Evolutionary conservation across 225 moss, liverwort and hornwort species (phyloP), one percentile per base, ranked within the genome.

Genomic region (Climacium dendroides): DNA sequence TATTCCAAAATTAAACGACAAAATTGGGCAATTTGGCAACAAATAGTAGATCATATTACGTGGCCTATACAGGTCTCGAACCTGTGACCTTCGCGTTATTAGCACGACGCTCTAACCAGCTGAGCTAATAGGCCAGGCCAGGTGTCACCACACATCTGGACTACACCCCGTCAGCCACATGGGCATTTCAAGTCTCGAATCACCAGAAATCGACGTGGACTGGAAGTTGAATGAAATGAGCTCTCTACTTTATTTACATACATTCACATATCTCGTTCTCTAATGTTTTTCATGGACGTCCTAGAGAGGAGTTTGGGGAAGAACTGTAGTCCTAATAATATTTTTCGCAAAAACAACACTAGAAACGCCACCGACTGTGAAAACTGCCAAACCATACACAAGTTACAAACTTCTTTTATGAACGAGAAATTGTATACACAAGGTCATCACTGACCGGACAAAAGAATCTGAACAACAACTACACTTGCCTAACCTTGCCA

Each of bases 391-490:
- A 39, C 45, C 78, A 72, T 84, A 87, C 89, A 87, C 50, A 73
- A 62, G 81, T 81, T 87, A 92, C 91, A 85, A 87, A 82, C 86
- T 85, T 88, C 62, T 69, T 92, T 88, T 62, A 86, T 86, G 89
- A 80, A 91, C 83, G 81, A 83, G 88, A 85, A 89, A 76, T 88
- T 87, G 90, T 93, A 89, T 91, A 92, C 93, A 93, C 89, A 90
- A 83, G 89, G 91, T 74, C 88, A 88, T 91, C 75, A 88, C 82
- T 80, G 85, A 75, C 93, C 89, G 47, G 82, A 91, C 79, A 85
- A 89, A 92, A 91, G 89, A 94, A 94, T 92, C 90, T 91, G 92
- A 87, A 94, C 57, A 88, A 61, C 69, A 83, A 80, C 87, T 91
- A 92, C 86, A 45, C 69, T 80, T 86, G 77, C 61, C 89, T 84